These are phyloP conservation scores for Spergularia azorica DNA, from an alignment of 179 eudicot genomes.

Conservation along the genomic window DNA sequence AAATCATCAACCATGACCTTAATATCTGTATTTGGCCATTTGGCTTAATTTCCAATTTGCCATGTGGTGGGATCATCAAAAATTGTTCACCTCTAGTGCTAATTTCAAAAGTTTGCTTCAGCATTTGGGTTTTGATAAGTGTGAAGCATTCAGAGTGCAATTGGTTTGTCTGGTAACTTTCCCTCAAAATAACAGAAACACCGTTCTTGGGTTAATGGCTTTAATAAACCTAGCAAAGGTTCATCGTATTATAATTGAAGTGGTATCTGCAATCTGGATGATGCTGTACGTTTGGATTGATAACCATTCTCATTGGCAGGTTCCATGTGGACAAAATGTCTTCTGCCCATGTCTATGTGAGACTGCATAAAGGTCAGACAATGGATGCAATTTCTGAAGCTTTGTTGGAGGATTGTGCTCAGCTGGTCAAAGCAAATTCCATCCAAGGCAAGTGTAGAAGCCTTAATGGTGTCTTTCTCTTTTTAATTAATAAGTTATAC, in stretches of 20 bases:
- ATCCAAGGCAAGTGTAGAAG: constrained; percentile 64
- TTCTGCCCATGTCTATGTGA: constrained; percentile 93
- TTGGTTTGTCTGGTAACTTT: constrained; percentile 3
- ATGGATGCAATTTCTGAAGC: constrained; percentile 93
- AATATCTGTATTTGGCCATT: not conserved
- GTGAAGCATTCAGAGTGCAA: not conserved
- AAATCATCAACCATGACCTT: not conserved
- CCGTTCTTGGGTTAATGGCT: not conserved
- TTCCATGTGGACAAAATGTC: constrained; percentile 99
- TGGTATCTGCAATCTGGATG: constrained; percentile 3
- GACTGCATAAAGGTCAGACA: constrained; percentile 88
- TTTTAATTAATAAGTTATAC: not conserved
- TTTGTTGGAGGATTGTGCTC: constrained; percentile 94
- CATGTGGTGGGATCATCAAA: not conserved
- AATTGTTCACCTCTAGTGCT: not conserved
- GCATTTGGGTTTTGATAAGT: not conserved
- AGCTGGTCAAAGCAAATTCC: constrained; percentile 96
- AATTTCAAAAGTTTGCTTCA: not conserved
- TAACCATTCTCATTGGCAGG: constrained; percentile 45
- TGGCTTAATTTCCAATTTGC: not conserved
- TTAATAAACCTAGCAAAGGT: not conserved
- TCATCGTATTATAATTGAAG: not conserved
- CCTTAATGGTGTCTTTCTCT: constrained; percentile 1
- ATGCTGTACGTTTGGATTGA: not conserved
- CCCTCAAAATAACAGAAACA: no score